Evolutionary conservation across 768 basidiomycete species (phyloP), one percentile per base, ranked within the genome.

Genomic region (Punctularia strigosozonata): DNA sequence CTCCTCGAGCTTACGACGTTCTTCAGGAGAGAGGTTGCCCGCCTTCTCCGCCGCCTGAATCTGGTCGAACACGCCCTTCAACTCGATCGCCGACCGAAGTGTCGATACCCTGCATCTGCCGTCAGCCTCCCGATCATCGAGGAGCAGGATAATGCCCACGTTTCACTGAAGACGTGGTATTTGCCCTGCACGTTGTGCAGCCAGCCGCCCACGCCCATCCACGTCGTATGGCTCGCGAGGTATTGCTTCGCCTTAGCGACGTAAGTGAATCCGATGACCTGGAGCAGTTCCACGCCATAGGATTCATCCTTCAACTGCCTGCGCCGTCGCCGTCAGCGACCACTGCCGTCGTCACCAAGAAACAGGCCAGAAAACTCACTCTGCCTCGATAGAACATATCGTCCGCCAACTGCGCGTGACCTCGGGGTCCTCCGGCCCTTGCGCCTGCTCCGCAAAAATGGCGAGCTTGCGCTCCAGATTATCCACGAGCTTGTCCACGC

Each of bases 161-260:
- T 90, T 64, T 91, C 88, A 54, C 86, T 89, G 58, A 94, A 85
- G 14, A 91, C 82, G 51, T 92, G 88, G 36, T 89, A 91, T 61
- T 88, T 90, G 10, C 84, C 85, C 55, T 88, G 85, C 3, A 90
- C 85, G 40, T 87, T 87, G 56, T 92, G 89, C 42, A 92, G 55
- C 89, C 89, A 94, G 5, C 90, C 89, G 10, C 89, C 89, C 13
- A 94, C 80, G 20, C 89, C 89, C 36, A 89, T 64, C 8, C 74
- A 63, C 0, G 77, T 66, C 66, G 75, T 46, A 60, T 74, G 65
- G 14, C 83, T 77, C 0, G 88, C 89, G 0, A 86, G 68, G 50
- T 78, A 78, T 25, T 90, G 86, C 52, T 85, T 89, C 5, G 81
- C 76, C 55, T 89, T 92, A 20, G 81, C 71, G 15, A 62, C 59